Percentiles rank a stretch among this genome's conserved stretches.
Evolutionary conservation across 192 early-diverging fungal species (phyloP).

Genomic region (Rhizophagus prolifer): DNA sequence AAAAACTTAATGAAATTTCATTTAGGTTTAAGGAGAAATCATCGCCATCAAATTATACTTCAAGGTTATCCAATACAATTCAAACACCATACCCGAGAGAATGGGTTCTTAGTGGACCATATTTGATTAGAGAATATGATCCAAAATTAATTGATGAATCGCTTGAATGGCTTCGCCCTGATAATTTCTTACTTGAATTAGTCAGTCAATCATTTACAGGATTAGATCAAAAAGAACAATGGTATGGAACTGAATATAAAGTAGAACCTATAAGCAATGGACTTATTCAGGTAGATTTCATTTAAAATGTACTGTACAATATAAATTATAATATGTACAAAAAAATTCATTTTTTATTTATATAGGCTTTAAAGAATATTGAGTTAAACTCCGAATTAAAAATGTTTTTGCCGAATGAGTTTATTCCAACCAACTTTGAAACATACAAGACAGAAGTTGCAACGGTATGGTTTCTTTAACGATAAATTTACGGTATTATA

Average conservation of each 20-base stretch:
- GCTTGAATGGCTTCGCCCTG: conserved; percentile 48
- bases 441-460: conserved; percentile 43
- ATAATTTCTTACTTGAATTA: conserved; percentile 37
- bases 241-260: conserved; percentile 81
- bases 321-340: no score
- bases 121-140: conserved; percentile 65
- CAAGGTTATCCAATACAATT: conserved; percentile 72
- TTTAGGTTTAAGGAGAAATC: conserved; percentile 81
- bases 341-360: background rate
- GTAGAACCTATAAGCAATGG: conserved; percentile 50
- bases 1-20: conserved; percentile 47
- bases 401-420: conserved; percentile 61
- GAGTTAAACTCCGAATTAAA: conserved; percentile 34
- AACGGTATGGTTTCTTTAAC: conserved; percentile 6
- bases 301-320: no score
- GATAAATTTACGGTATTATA: background rate
- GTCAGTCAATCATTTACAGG: conserved; percentile 34
- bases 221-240: conserved; percentile 55
- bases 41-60: conserved; percentile 63
- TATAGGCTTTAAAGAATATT: conserved; percentile 34
- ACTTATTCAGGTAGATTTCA: conserved; percentile 40
- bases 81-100: conserved; percentile 72
- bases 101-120: conserved; percentile 65
- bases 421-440: conserved; percentile 79
- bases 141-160: conserved; percentile 62